phyloP scores from a whole-genome alignment of 441 rosid species.

The Lagerstroemia fauriei region DNA sequence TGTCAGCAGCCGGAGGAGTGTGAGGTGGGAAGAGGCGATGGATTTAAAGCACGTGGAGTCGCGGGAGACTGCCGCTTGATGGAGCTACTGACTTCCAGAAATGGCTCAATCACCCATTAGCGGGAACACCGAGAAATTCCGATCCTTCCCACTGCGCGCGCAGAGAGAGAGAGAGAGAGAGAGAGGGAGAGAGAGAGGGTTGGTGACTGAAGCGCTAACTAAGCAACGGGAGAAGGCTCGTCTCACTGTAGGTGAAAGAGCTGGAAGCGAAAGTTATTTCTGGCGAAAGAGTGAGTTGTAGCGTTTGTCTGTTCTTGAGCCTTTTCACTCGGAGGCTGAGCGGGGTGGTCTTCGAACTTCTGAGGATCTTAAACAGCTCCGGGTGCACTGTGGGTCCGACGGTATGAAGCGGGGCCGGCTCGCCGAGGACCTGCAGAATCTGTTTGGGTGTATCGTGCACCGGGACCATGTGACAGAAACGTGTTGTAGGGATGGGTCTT shows the following conservation, averaged over 20 bases:
- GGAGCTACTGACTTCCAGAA: neutral
- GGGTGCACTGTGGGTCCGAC: neutral
- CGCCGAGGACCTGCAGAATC: neutral
- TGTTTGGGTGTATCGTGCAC: neutral
- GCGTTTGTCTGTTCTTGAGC: no score
- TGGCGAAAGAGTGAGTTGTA: no score
- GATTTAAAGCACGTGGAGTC: neutral
- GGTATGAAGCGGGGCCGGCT: no score
- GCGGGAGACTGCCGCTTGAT: slow-evolving; percentile 2
- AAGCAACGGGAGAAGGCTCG: neutral
- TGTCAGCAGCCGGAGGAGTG: neutral
- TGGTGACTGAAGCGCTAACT: neutral
- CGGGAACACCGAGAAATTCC: neutral
- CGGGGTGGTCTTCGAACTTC: no score
- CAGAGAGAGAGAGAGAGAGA: neutral
- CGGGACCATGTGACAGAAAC: neutral
- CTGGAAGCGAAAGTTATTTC: neutral
- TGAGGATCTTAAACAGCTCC: neutral
- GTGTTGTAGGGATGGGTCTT: neutral
- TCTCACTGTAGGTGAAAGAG: neutral
- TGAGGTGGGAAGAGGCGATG: neutral
- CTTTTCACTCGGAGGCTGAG: neutral
- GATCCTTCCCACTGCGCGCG: neutral
- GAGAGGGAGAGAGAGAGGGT: neutral
- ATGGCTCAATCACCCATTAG: neutral